phyloP scores from a whole-genome alignment of 306 rosid species.

The Cucurbita moschata region DNA sequence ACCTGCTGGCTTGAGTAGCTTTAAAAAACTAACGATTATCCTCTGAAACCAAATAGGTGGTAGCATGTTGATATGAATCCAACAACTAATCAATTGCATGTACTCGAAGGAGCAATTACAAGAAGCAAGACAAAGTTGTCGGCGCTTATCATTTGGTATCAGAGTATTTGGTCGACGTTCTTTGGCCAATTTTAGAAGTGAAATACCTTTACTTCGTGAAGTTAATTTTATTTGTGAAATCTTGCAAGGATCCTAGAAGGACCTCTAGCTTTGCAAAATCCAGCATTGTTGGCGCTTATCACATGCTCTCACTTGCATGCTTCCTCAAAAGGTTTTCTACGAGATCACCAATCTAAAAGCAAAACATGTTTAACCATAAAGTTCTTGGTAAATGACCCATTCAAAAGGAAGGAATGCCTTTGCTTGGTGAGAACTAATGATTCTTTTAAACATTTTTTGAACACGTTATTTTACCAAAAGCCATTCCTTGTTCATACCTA shows the following conservation, averaged over 20 bases:
- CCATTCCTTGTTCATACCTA: neutral
- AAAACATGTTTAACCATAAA: neutral
- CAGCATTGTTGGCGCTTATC: too few species aligned
- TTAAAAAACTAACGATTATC: neutral
- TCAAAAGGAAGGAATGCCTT: neutral
- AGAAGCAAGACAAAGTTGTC: too few species aligned
- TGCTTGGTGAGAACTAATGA: neutral
- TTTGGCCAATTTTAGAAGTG: too few species aligned
- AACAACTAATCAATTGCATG: too few species aligned
- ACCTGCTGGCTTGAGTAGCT: neutral
- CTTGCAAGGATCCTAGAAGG: too few species aligned
- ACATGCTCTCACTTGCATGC: neutral
- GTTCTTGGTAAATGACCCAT: neutral
- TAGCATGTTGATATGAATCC: too few species aligned
- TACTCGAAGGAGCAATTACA: too few species aligned
- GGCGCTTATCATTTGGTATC: too few species aligned
- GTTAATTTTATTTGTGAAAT: too few species aligned
- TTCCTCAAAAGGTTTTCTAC: neutral
- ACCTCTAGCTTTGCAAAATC: too few species aligned
- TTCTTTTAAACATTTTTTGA: neutral
- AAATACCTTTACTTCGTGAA: too few species aligned
- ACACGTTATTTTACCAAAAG: neutral
- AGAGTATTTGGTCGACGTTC: too few species aligned
- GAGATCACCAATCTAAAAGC: neutral
- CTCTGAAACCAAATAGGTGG: neutral